Percentiles rank a stretch among this genome's conserved stretches.
Conservation (phyloP, 192 early-diverging fungal genomes). For the Gorgonomyces haynaldii region DNA sequence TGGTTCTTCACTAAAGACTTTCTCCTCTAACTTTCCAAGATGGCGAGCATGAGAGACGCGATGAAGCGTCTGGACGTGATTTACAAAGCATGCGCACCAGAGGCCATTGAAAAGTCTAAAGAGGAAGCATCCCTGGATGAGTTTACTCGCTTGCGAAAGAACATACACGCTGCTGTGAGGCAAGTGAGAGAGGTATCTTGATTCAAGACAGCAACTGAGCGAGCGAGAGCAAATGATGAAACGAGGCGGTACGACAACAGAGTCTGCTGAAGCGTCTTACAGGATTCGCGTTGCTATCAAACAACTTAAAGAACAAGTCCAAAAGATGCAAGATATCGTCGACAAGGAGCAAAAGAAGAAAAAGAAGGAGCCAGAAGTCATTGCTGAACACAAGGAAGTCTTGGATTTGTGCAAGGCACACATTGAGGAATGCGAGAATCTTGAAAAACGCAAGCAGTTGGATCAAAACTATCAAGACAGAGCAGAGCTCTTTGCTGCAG, state of each 20-base stretch:
- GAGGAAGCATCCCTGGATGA: constrained; percentile 38
- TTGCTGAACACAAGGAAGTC: constrained; percentile 39
- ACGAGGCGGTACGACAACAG: constrained; percentile 36
- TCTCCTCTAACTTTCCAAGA: too few relatives aligned
- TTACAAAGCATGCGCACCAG: constrained; percentile 43
- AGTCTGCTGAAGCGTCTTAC: constrained; percentile 49
- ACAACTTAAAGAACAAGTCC: constrained; percentile 28
- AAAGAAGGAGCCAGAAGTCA: constrained; percentile 19
- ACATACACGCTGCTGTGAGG: constrained; percentile 40
- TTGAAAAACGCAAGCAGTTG: constrained; percentile 43
- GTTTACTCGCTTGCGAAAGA: constrained; percentile 38
- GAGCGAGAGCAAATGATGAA: constrained; percentile 36
- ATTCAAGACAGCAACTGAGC: constrained; percentile 19
- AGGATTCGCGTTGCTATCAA: constrained; percentile 40
- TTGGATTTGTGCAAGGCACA: constrained; percentile 36
- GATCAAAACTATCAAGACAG: constrained; percentile 32
- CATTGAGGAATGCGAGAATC: constrained; percentile 47
- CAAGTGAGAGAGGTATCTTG: constrained; percentile 24
- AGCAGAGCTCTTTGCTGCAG: constrained; percentile 29
- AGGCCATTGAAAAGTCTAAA: constrained; percentile 26
- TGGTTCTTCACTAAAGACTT: constrained; percentile 36
- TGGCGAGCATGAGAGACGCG: constrained; percentile 43
- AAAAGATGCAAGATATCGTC: constrained; percentile 29
- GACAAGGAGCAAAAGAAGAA: constrained; percentile 38
- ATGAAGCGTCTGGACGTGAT: constrained; percentile 43